A percentile compares a stretch with the other conserved stretches of the same genome.
Conservation (phyloP, 2,329 filamentous ascomycete species). For the Talaromyces albobiverticillius region DNA sequence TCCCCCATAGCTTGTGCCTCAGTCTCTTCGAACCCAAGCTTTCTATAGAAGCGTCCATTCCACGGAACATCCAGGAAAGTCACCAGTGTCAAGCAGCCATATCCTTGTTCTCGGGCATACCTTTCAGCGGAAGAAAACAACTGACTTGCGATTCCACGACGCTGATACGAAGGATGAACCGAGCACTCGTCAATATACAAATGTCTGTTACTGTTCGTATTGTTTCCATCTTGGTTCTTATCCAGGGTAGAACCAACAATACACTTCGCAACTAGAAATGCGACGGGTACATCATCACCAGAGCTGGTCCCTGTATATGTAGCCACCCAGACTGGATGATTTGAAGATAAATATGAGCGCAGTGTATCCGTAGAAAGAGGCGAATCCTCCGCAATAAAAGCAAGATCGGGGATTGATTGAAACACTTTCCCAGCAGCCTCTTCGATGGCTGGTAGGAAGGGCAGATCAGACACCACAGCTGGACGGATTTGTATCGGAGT, state of each 20-base stretch:
- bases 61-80: constrained; percentile 12
- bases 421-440: constrained; percentile 8
- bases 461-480: not conserved
- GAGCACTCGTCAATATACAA: constrained; percentile 14
- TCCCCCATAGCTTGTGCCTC: not conserved
- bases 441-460: constrained; percentile 9
- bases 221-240: not conserved
- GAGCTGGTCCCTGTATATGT: not conserved
- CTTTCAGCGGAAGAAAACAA: constrained; percentile 17
- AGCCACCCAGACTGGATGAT: constrained; percentile 10
- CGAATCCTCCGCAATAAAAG: constrained; percentile 5
- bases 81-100: constrained; percentile 1
- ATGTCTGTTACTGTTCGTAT: not conserved
- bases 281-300: not conserved
- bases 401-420: constrained; percentile 5
- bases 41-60: constrained; percentile 12
- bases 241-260: not conserved
- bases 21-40: constrained; percentile 8
- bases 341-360: not conserved
- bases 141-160: constrained; percentile 13
- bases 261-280: constrained; percentile 8
- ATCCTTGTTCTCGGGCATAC: not conserved
- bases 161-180: constrained; percentile 9
- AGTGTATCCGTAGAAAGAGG: constrained; percentile 4
- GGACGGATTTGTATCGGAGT: constrained; percentile 1